phyloP scores from a whole-genome alignment of 805 yeast species.

The Pichia nanzhaoensis region DNA sequence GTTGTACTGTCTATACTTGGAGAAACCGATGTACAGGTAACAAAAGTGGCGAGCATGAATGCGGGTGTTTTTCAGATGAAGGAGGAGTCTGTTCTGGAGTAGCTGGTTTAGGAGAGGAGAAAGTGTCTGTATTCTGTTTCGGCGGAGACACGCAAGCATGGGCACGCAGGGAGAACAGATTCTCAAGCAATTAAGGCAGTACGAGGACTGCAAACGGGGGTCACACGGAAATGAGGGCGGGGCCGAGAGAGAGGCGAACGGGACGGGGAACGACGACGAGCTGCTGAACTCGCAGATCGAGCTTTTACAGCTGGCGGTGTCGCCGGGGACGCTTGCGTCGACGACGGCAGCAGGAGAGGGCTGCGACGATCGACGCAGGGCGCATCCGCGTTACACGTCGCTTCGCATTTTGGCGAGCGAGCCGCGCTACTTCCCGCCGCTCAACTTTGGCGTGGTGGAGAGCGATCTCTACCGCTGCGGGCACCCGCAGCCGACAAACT shows the following conservation, averaged over 20 bases:
- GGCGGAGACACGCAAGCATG: no score
- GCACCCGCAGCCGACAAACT: slow-evolving; percentile 85
- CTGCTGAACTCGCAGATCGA: slow-evolving; percentile 11
- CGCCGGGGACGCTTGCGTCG: slow-evolving; percentile 1
- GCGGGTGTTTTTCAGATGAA: no score
- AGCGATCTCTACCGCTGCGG: slow-evolving; percentile 87
- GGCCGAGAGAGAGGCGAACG: background rate
- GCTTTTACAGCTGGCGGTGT: slow-evolving; percentile 3
- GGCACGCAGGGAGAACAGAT: slow-evolving; percentile 33
- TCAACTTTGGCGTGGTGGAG: slow-evolving; percentile 84
- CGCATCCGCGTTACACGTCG: slow-evolving; percentile 22
- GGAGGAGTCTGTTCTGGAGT: no score
- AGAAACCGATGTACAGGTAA: no score
- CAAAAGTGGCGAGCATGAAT: no score
- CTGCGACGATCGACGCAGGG: background rate
- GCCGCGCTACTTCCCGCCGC: slow-evolving; percentile 69
- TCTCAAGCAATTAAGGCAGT: slow-evolving; percentile 29
- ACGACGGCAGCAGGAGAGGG: background rate
- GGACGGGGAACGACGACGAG: slow-evolving; percentile 2
- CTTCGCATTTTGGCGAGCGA: slow-evolving; percentile 26
- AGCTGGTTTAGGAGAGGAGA: no score
- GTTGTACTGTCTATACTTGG: no score
- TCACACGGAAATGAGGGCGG: background rate
- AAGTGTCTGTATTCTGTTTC: no score
- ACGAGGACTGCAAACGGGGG: slow-evolving; percentile 20